These are phyloP conservation scores for Ceratocystis harringtonii DNA, from an alignment of 2,329 filamentous ascomycete species.

Conservation along the genomic window DNA sequence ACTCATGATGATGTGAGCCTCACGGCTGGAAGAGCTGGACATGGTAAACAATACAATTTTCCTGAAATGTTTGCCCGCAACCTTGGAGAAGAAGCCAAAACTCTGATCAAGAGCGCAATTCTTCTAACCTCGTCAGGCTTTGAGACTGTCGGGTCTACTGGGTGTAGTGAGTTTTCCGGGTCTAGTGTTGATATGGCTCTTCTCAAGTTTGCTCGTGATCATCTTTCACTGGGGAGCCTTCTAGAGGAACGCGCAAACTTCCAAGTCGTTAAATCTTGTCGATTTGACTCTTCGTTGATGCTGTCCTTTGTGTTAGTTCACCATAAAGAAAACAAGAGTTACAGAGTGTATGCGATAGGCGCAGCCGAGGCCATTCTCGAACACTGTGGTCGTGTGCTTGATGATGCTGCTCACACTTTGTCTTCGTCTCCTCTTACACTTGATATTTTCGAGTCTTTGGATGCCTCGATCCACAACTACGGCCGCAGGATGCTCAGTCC, in stretches of 20 bases:
- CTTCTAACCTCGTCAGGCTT: constrained; percentile 40
- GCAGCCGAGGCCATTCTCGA: constrained; percentile 41
- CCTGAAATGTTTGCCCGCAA: constrained; percentile 21
- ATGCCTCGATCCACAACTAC: constrained; percentile 33
- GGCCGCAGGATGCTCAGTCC: constrained; percentile 52
- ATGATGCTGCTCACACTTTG: constrained; percentile 30
- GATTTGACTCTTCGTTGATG: constrained; percentile 40
- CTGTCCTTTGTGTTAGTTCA: constrained; percentile 42
- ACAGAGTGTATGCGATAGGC: constrained; percentile 41
- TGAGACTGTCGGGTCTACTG: constrained; percentile 29
- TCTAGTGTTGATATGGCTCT: constrained; percentile 42
- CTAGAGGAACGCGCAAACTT: constrained; percentile 33
- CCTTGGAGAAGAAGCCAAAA: constrained; percentile 25
- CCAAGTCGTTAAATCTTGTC: constrained; percentile 34
- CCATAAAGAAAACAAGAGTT: constrained; percentile 29
- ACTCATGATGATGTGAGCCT: constrained; percentile 50
- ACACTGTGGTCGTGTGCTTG: constrained; percentile 29
- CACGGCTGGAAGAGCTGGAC: constrained; percentile 40
- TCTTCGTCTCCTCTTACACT: constrained; percentile 23
- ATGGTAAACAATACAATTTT: constrained; percentile 27
- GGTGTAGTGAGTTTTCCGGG: constrained; percentile 31
- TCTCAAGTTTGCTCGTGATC: constrained; percentile 35
- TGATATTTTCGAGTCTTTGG: constrained; percentile 24
- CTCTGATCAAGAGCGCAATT: constrained; percentile 28
- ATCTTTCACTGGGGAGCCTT: constrained; percentile 32